Conservation (phyloP, 208 protist genomes). For the Leishmania braziliensis region DNA sequence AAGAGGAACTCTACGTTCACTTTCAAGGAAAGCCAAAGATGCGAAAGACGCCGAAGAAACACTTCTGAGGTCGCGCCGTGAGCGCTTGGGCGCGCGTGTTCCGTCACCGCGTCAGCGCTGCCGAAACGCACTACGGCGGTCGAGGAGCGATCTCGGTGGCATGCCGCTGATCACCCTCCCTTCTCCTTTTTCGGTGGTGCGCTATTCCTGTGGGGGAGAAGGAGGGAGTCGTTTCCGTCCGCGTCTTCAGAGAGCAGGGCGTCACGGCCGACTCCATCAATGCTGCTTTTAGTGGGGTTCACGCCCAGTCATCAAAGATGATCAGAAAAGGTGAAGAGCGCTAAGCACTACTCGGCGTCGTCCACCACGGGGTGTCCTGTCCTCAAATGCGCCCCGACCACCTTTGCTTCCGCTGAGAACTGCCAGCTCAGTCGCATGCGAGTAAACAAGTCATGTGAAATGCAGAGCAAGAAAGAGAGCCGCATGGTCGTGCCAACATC, state of each 20-base stretch:
- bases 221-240: not conserved
- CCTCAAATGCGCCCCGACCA: not conserved
- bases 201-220: no score
- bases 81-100: not conserved
- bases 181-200: not conserved
- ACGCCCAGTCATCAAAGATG: not conserved
- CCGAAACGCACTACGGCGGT: not conserved
- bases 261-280: not conserved
- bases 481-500: not conserved
- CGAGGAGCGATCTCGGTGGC: not conserved
- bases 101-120: not conserved
- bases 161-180: no score
- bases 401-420: no score
- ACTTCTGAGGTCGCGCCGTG: slow-evolving; percentile 48
- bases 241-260: not conserved
- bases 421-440: not conserved
- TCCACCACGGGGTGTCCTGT: not conserved
- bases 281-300: not conserved
- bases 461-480: not conserved
- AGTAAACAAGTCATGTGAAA: not conserved
- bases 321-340: not conserved
- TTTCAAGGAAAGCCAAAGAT: slow-evolving; percentile 88
- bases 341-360: not conserved
- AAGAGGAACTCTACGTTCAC: slow-evolving; percentile 89
- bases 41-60: slow-evolving; percentile 90